Evolutionary conservation across 768 basidiomycete genomes (phyloP).

Genomic region (Psilocybe sp.): DNA sequence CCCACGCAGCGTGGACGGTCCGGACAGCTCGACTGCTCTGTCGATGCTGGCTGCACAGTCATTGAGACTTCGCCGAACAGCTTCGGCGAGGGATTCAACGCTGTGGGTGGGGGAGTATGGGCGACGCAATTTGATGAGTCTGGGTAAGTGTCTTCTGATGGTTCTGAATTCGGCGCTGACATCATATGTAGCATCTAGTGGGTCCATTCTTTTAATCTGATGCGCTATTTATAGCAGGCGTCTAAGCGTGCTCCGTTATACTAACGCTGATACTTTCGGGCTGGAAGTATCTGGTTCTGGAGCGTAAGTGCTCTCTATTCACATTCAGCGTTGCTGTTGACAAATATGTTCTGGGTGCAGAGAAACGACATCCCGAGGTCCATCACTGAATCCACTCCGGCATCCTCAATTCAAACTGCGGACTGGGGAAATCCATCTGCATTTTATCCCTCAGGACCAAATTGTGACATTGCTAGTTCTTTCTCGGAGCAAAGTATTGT

Average conservation of each 20-base stretch:
- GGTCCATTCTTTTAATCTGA: background rate
- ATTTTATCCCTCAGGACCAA: constrained; percentile 31
- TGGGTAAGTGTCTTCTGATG: constrained; percentile 25
- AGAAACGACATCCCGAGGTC: constrained; percentile 36
- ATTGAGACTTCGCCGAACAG: constrained; percentile 39
- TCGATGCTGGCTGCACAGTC: constrained; percentile 41
- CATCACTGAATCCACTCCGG: constrained; percentile 24
- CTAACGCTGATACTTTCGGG: background rate
- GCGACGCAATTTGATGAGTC: constrained; percentile 66
- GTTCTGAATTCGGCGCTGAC: background rate
- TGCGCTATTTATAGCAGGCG: too few relatives aligned
- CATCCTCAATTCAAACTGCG: constrained; percentile 28
- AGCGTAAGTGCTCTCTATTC: constrained; percentile 27
- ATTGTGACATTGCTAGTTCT: constrained; percentile 38
- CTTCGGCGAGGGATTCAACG: constrained; percentile 46
- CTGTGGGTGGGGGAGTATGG: constrained; percentile 52
- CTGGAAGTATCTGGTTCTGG: constrained; percentile 45
- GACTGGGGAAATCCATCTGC: constrained; percentile 44
- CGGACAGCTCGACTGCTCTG: constrained; percentile 27
- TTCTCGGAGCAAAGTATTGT: constrained; percentile 47
- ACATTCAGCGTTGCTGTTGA: constrained; percentile 9
- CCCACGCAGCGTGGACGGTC: constrained; percentile 28
- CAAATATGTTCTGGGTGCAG: constrained; percentile 18
- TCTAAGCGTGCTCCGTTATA: background rate
- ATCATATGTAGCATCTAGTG: background rate